Evolutionary conservation across 495 filamentous ascomycete genomes (phyloP).

Genomic region (Neurospora sp.): DNA sequence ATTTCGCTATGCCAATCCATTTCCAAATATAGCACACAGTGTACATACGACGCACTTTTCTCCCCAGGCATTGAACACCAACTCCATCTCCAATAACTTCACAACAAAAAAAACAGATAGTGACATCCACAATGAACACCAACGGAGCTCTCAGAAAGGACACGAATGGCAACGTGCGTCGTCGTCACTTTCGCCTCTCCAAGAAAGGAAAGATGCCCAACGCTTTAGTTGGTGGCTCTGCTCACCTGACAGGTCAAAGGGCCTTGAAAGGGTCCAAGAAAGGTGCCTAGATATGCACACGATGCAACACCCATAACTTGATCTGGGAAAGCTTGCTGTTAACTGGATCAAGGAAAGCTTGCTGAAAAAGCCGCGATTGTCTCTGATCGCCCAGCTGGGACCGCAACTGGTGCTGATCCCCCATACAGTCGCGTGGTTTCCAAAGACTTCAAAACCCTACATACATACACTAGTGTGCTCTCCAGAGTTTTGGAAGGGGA

Average conservation of each 20-base stretch:
- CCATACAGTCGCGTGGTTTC: background rate
- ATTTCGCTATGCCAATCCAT: background rate
- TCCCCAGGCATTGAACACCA: background rate
- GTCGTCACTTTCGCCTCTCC: background rate
- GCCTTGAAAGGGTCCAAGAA: background rate
- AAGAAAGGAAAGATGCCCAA: background rate
- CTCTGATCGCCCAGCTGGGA: background rate
- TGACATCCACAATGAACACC: background rate
- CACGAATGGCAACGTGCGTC: background rate
- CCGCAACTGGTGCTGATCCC: background rate
- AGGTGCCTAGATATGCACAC: background rate
- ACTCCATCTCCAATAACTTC: background rate
- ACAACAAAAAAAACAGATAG: background rate
- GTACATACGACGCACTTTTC: background rate
- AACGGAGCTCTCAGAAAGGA: background rate
- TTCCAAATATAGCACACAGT: background rate
- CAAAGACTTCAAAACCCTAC: background rate
- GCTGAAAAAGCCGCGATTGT: background rate
- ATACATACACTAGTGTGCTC: background rate
- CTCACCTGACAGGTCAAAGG: background rate
- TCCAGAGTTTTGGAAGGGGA: background rate
- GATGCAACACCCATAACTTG: background rate
- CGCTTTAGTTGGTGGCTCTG: background rate
- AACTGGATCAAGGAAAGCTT: background rate
- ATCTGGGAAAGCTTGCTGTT: background rate